Evolutionary conservation across 2,329 filamentous ascomycete species (phyloP).

Genomic region (Alternaria novae-zelandiae): DNA sequence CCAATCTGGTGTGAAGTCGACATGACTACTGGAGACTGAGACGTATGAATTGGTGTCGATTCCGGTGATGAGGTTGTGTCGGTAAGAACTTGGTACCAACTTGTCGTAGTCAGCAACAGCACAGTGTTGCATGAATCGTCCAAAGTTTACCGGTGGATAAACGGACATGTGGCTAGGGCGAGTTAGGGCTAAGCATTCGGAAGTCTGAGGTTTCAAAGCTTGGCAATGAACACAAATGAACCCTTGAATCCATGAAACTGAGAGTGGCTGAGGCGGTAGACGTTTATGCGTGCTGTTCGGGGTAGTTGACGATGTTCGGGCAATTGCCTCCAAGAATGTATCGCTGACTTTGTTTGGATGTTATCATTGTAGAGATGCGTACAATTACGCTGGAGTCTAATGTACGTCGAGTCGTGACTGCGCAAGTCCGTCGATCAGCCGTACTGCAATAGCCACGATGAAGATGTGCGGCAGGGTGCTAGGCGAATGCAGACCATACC

Average conservation of each 20-base stretch:
- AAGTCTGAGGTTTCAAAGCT: conserved; percentile 28
- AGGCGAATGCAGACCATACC: conserved; percentile 3
- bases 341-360: background rate
- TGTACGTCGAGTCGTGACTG: background rate
- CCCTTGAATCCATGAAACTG: conserved; percentile 28
- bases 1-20: background rate
- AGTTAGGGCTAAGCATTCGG: conserved; percentile 29
- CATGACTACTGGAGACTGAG: background rate
- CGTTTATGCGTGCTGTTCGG: conserved; percentile 5
- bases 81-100: background rate
- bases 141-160: background rate
- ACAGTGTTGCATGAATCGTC: background rate
- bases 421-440: background rate
- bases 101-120: background rate
- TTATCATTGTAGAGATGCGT: background rate
- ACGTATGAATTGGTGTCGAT: background rate
- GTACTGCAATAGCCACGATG: background rate
- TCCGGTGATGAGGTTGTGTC: background rate
- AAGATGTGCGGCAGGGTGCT: background rate
- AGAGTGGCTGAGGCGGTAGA: conserved; percentile 21
- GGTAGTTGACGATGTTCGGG: background rate
- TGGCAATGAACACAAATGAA: conserved; percentile 30
- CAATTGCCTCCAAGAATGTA: background rate
- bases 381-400: background rate
- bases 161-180: conserved; percentile 11